Evolutionary conservation across 495 filamentous ascomycete genomes (phyloP), one percentile per base, ranked within the genome.

Genomic region (Penicillium psychrofluorescens): DNA sequence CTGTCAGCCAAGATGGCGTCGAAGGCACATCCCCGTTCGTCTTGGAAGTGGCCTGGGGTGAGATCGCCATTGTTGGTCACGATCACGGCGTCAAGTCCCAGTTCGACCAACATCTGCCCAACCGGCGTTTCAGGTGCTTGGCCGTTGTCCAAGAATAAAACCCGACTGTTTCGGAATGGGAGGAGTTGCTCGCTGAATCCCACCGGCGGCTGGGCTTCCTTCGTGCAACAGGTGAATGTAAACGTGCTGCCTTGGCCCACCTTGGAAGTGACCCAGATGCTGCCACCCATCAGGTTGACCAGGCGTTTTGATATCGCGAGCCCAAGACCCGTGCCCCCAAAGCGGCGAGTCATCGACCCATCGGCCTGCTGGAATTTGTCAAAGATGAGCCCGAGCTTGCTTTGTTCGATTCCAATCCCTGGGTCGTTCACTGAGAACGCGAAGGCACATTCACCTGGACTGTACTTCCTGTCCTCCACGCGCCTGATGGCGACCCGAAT

Each of bases 1-100:
- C 81, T 87, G 53, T 95, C 88, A 22, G 95, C 88, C 48, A 96
- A 80, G 47, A 96, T 89, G 36, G 90, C 90, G 61, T 94, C 91
- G 68, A 90, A 94, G 51, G 75, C 39, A 62, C 73, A 61, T 11
- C 75, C 73, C 37, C 69, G 70, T 35, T 76, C 57, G n/a, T 57
- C 54, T 39, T 62, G 53, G 9, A 66, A 68, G 49, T 81, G 78
- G 29, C 56, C 51, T 11, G 54, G 56, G 14, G 68, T 64, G 11
- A 74, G 55, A 38, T 76, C 60, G 4, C 67, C 52, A 31, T 71
- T 69, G 6, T 22, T 22, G 22, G 72, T 75, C 33, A 91, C 78
- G 13, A 92, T 79, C 32, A 87, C 76, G 0, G 89, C 86, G 6
- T 85, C 68, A 6, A 96, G 70, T 13, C 81, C 79, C 34, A 95